Conservation (phyloP, 2,329 filamentous ascomycete species). For the Trichoderma hamatum region DNA sequence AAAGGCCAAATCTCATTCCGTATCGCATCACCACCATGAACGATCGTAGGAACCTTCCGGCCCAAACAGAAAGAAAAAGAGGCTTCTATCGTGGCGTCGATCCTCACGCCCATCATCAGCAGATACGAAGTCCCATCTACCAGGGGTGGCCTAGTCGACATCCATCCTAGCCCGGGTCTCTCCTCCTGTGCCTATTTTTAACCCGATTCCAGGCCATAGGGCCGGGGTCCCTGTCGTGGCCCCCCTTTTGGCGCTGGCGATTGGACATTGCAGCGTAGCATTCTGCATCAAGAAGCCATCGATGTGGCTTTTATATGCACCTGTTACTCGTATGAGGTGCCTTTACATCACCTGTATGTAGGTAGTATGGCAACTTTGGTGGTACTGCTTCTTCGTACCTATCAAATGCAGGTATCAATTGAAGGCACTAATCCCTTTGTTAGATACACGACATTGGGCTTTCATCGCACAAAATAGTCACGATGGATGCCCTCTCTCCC, state of each 20-base stretch:
- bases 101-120: conserved; percentile 25
- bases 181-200: conserved; percentile 27
- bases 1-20: not conserved
- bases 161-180: conserved; percentile 7
- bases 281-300: not conserved
- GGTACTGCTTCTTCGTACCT: not conserved
- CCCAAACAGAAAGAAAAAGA: not conserved
- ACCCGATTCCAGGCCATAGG: not conserved
- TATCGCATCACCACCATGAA: not conserved
- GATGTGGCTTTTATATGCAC: not conserved
- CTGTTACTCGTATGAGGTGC: not conserved
- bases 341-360: not conserved
- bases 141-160: not conserved
- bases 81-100: conserved; percentile 19
- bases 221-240: not conserved
- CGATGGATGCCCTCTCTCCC: not conserved
- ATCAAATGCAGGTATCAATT: not conserved
- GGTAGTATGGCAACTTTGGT: not conserved
- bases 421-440: not conserved
- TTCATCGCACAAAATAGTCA: not conserved
- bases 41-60: not conserved
- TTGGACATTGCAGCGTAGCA: conserved; percentile 3
- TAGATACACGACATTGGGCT: not conserved
- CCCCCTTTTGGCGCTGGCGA: conserved; percentile 13
- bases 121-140: conserved; percentile 27